Base-by-base conservation (phyloP, 2,329 filamentous ascomycete genomes). In the Xylariaceae sp. region DNA sequence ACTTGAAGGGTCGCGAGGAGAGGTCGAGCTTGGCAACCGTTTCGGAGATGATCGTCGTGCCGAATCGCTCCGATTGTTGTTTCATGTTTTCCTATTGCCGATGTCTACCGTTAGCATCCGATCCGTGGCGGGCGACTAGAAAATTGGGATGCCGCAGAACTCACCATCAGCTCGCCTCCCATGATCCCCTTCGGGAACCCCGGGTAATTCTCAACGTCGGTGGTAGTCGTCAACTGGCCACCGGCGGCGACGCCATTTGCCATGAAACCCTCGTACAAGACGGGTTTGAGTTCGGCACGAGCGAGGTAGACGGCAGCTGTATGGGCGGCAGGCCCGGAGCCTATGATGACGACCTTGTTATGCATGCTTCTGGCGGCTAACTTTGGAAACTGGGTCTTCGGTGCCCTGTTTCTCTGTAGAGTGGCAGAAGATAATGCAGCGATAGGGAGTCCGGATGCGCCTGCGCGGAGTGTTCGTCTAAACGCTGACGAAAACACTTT, bases 201-300 rank as follows among this genome's bases (percentile, higher is more conserved):
- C 21, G 95, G 95, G 77, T 89, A 99, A 84, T 99, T 99, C 81
- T 99, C 95, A 57, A 99, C 87, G 66, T 99, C 96, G 70, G 96
- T 98, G 52, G 95, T 99, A 21, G 96, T 99, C 52, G 96, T 99
- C 66, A 99, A 83, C 82, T 99, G 95, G 55, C 95, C 95, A 66
- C 95, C 95, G 44, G 95, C 91, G 6, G 95, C 95, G 69, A 96
- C 96, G 70, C 93, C 95, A 72, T 97, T 95, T 68, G 95, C 95
- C 74, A 99, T 87, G 84, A 99, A 96, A 67, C 95, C 95, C 79
- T 99, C 95, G 74, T 98, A 99, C 66, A 99, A 83, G 61, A 97
- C 90, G 61, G 95, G 95, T 77, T 96, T 90, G 73, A 99, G 79
- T 74, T 99, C 93, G 59, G 95, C 95, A 73, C 95, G 89, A 46